These are phyloP conservation scores for Nelumbo lutea DNA, from an alignment of 164 flowering plant species.

Conservation along the genomic window DNA sequence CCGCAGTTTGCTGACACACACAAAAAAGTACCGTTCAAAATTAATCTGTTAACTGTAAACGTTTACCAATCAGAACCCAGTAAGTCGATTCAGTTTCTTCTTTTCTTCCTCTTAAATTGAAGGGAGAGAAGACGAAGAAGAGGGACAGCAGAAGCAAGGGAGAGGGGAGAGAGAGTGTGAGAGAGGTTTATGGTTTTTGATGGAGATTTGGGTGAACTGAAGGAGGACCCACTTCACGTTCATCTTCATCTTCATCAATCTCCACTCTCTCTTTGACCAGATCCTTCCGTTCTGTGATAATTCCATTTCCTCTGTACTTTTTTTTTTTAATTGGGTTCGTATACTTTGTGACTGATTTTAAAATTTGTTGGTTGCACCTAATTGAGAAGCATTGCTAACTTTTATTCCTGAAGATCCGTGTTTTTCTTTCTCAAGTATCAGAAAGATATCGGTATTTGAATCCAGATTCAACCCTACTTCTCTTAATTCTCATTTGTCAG, in stretches of 20 bases:
- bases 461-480: constrained; percentile 2
- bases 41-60: background rate
- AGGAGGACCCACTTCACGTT: constrained; percentile 25
- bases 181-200: constrained; percentile 18
- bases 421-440: constrained; percentile 3
- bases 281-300: background rate
- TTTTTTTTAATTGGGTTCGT: background rate
- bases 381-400: constrained; percentile 13
- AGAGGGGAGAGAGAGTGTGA: constrained; percentile 13
- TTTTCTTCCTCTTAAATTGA: background rate
- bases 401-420: constrained; percentile 1
- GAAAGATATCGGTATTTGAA: constrained; percentile 33
- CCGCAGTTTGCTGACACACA: constrained; percentile 1
- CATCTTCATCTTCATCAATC: constrained; percentile 17
- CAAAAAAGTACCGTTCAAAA: background rate
- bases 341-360: background rate
- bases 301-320: background rate
- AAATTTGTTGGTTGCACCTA: constrained; percentile 20
- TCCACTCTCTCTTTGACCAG: background rate
- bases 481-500: constrained; percentile 6
- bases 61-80: background rate
- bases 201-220: constrained; percentile 22
- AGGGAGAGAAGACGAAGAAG: too few species aligned
- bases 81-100: background rate
- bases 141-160: background rate